phyloP scores from a whole-genome alignment of 768 basidiomycete species.

The Leccinum disarticulatum region DNA sequence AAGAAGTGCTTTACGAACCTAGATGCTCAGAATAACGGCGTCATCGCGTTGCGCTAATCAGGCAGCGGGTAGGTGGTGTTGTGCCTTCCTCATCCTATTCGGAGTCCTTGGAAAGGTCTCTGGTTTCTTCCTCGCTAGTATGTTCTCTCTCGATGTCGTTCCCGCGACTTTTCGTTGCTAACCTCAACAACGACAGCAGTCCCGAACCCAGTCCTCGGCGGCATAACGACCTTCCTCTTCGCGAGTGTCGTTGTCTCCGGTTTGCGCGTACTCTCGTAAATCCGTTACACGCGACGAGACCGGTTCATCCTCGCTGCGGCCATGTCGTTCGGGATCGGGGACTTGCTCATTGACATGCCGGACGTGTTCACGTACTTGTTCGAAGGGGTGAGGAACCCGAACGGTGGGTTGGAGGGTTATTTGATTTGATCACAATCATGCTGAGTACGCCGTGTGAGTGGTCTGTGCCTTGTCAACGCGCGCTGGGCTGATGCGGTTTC shows the following conservation, averaged over 20 bases:
- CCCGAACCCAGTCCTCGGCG: constrained; percentile 78
- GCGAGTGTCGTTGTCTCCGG: constrained; percentile 73
- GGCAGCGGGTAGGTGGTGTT: constrained; percentile 76
- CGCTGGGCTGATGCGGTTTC: neutral
- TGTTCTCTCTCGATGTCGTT: constrained; percentile 16
- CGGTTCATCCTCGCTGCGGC: constrained; percentile 69
- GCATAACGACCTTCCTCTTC: constrained; percentile 87
- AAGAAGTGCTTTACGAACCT: neutral
- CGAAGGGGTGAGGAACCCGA: constrained; percentile 54
- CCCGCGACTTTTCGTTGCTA: neutral
- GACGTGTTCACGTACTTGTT: constrained; percentile 69
- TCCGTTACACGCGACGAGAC: constrained; percentile 58
- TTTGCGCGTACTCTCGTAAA: neutral
- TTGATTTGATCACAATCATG: constrained; percentile 78
- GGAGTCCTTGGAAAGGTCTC: constrained; percentile 81
- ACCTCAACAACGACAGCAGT: constrained; percentile 37
- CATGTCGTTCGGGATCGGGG: constrained; percentile 66
- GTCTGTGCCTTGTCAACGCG: neutral
- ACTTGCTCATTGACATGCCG: constrained; percentile 55
- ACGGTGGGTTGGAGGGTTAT: constrained; percentile 58
- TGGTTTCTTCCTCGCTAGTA: constrained; percentile 78
- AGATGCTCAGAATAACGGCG: constrained; percentile 65
- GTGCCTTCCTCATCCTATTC: constrained; percentile 74
- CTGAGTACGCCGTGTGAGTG: constrained; percentile 77
- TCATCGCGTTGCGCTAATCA: constrained; percentile 85